These are phyloP conservation scores for Marasmius fiardii DNA, from an alignment of 1,284 basidiomycete species.

Conservation along the genomic window DNA sequence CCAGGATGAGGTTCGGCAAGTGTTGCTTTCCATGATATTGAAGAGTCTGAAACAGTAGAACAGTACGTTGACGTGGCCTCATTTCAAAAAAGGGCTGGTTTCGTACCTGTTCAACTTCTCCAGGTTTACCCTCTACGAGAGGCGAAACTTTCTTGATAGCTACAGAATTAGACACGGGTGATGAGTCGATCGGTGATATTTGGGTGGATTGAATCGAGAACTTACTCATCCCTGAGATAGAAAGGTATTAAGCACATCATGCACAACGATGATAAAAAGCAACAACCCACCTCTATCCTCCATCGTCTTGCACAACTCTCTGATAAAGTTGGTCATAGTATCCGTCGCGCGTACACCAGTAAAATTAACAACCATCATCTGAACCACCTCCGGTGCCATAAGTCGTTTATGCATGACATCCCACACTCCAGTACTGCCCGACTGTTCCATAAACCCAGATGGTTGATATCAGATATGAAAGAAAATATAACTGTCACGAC, in stretches of 20 bases:
- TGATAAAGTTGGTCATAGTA: constrained; percentile 20
- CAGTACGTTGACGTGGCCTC: not conserved
- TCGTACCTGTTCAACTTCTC: no score
- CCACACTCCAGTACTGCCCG: constrained; percentile 29
- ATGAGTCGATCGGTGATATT: no score
- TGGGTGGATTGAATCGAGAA: not conserved
- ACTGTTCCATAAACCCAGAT: no score
- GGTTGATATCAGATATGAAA: no score
- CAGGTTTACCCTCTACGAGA: no score
- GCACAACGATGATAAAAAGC: constrained; percentile 1
- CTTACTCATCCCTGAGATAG: constrained; percentile 8
- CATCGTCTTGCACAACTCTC: constrained; percentile 24
- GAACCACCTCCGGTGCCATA: constrained; percentile 22
- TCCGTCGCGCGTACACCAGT: constrained; percentile 14
- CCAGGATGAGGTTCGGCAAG: constrained; percentile 22
- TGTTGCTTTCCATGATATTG: constrained; percentile 11
- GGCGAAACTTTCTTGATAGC: no score
- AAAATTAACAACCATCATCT: constrained; percentile 29
- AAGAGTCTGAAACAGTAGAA: constrained; percentile 6
- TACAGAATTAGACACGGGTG: no score
- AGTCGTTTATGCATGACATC: constrained; percentile 33
- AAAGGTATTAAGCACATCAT: not conserved
- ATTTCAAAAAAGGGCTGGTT: not conserved
- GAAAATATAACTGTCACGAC: not conserved
- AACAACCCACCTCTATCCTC: constrained; percentile 21